Conservation (phyloP, 202 grass and related monocot genomes). For the Panicum hallii region DNA sequence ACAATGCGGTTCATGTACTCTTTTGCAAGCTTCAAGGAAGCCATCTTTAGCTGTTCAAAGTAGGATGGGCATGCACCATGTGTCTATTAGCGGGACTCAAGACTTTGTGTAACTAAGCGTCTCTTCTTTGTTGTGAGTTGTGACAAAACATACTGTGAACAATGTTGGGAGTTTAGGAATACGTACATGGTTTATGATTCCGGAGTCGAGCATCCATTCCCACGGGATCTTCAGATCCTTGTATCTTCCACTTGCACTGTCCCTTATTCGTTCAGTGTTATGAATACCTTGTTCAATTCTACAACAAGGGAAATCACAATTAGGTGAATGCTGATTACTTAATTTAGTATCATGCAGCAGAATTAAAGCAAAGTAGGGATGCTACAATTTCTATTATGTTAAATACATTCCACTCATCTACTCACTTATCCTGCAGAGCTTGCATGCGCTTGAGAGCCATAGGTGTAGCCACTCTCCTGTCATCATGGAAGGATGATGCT, state of each 20-base stretch:
- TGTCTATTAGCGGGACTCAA: slow-evolving; percentile 31
- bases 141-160: slow-evolving; percentile 1
- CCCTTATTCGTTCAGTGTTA: slow-evolving; percentile 82
- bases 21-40: slow-evolving; percentile 90
- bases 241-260: slow-evolving; percentile 79
- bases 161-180: slow-evolving; percentile 17
- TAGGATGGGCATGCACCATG: slow-evolving; percentile 20
- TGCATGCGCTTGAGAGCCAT: slow-evolving; percentile 82
- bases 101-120: slow-evolving; percentile 7
- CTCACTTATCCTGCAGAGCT: slow-evolving; percentile 95
- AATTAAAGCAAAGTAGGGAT: slow-evolving; percentile 18
- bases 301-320: slow-evolving; percentile 41
- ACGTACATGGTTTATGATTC: slow-evolving; percentile 83
- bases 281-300: slow-evolving; percentile 94
- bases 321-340: slow-evolving; percentile 21
- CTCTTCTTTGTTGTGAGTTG: slow-evolving; percentile 13
- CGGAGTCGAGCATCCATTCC: slow-evolving; percentile 97
- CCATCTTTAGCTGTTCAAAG: slow-evolving; percentile 80
- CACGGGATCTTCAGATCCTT: slow-evolving; percentile 91
- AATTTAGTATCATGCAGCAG: neutral
- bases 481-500: slow-evolving; percentile 75
- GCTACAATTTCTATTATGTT: neutral
- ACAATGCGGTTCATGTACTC: slow-evolving; percentile 87
- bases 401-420: slow-evolving; percentile 40
- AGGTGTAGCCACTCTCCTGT: slow-evolving; percentile 65